These are phyloP conservation scores for Chlorophyllum brunneum DNA, from an alignment of 768 basidiomycete species.

Conservation along the genomic window DNA sequence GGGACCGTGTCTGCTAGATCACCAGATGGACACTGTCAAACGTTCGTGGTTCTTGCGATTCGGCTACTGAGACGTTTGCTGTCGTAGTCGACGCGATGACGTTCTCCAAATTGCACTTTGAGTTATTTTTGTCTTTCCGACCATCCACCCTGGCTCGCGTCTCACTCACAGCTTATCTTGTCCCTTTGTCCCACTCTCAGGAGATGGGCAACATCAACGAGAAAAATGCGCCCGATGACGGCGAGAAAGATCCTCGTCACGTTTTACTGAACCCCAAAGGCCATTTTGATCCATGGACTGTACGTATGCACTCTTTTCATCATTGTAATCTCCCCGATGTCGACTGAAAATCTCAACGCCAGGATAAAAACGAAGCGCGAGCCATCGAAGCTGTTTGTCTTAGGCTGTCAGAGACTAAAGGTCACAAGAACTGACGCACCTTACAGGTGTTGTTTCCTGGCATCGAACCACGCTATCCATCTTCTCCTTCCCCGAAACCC, in stretches of 20 bases:
- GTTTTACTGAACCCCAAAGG: not conserved
- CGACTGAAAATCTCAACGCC: not conserved
- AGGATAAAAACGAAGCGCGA: not conserved
- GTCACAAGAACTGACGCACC: not conserved
- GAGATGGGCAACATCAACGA: constrained; percentile 2
- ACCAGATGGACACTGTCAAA: no score
- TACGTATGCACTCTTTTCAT: not conserved
- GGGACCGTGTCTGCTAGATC: no score
- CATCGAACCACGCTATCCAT: not conserved
- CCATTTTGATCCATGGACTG: constrained; percentile 5
- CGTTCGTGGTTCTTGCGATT: no score
- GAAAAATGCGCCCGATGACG: not conserved
- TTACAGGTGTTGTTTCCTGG: not conserved
- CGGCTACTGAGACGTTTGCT: not conserved
- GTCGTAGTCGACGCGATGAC: not conserved
- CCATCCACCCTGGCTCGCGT: not conserved
- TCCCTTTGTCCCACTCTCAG: not conserved
- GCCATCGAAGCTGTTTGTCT: not conserved
- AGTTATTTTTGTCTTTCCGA: constrained; percentile 6
- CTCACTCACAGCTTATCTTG: not conserved
- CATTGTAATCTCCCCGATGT: not conserved
- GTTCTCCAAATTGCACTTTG: not conserved
- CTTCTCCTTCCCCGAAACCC: not conserved
- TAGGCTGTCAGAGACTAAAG: no score
- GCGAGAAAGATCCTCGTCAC: not conserved